These are phyloP conservation scores for Eutrema yunnanense DNA, from an alignment of 345 rosid genomes.

Conservation along the genomic window DNA sequence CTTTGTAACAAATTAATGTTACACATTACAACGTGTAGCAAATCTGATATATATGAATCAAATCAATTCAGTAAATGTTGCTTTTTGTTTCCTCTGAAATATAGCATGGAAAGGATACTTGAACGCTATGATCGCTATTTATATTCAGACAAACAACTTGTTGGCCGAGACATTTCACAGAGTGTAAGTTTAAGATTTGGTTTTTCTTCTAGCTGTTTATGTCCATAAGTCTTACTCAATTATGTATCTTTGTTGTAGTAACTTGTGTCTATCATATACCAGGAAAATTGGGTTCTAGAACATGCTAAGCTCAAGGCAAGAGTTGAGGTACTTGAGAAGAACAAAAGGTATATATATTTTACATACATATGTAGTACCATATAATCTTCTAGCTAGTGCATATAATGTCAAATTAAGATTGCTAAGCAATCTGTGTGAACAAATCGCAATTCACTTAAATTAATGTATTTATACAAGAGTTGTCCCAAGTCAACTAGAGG, in stretches of 20 bases:
- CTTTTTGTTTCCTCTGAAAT: background rate
- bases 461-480: background rate
- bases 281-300: slow-evolving; percentile 77
- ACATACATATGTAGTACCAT: background rate
- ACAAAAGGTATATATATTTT: slow-evolving; percentile 50
- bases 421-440: background rate
- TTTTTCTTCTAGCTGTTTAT: background rate
- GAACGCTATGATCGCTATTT: slow-evolving; percentile 87
- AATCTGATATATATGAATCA: background rate
- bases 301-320: slow-evolving; percentile 90
- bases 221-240: slow-evolving; percentile 1
- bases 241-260: background rate
- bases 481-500: background rate
- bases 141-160: slow-evolving; percentile 67
- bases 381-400: background rate
- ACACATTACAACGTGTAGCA: background rate
- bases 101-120: slow-evolving; percentile 89
- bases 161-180: slow-evolving; percentile 35
- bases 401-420: background rate
- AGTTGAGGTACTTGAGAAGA: slow-evolving; percentile 74
- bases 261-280: background rate
- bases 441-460: background rate
- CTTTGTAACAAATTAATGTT: background rate
- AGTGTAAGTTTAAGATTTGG: slow-evolving; percentile 33
- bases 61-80: background rate